Conservation (phyloP, 345 rosid genomes). For the Populus simonii region DNA sequence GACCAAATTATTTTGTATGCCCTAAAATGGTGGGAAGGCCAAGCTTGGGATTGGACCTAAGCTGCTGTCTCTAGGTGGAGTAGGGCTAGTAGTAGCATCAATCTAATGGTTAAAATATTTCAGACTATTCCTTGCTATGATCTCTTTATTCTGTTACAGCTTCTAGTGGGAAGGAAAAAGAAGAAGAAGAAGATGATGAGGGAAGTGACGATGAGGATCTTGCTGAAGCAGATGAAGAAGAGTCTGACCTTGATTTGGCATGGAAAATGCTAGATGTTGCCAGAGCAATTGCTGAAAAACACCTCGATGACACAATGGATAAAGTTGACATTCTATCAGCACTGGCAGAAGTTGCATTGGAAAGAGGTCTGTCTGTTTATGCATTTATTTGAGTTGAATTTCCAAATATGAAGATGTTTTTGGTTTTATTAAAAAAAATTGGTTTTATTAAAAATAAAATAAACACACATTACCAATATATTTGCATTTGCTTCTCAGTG, state of each 20-base stretch:
- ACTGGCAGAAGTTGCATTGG: slow-evolving; percentile 81
- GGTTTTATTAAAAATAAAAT: not conserved
- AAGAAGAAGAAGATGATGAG: slow-evolving; percentile 37
- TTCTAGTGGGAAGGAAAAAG: slow-evolving; percentile 45
- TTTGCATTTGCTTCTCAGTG: not conserved
- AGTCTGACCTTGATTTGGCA: slow-evolving; percentile 85
- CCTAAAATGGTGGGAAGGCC: not conserved
- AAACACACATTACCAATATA: not conserved
- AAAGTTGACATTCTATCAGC: slow-evolving; percentile 79
- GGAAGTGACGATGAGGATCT: slow-evolving; percentile 55
- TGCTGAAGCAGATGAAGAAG: slow-evolving; percentile 85
- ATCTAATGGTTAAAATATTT: not conserved
- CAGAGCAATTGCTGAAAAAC: slow-evolving; percentile 78
- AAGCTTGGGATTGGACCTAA: not conserved
- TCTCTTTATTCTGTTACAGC: slow-evolving; percentile 24
- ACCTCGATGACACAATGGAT: slow-evolving; percentile 59
- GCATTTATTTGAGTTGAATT: slow-evolving; percentile 7
- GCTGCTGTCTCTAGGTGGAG: not conserved
- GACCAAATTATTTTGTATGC: not conserved
- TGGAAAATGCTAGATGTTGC: slow-evolving; percentile 96
- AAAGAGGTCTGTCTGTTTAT: slow-evolving; percentile 64
- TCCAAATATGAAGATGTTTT: not conserved
- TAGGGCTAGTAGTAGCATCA: not conserved
- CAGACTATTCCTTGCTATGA: not conserved
- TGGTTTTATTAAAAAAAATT: not conserved